Percentiles rank a stretch among this genome's conserved stretches.
Conservation (phyloP, 306 rosid genomes). For the Castanea sativa region DNA sequence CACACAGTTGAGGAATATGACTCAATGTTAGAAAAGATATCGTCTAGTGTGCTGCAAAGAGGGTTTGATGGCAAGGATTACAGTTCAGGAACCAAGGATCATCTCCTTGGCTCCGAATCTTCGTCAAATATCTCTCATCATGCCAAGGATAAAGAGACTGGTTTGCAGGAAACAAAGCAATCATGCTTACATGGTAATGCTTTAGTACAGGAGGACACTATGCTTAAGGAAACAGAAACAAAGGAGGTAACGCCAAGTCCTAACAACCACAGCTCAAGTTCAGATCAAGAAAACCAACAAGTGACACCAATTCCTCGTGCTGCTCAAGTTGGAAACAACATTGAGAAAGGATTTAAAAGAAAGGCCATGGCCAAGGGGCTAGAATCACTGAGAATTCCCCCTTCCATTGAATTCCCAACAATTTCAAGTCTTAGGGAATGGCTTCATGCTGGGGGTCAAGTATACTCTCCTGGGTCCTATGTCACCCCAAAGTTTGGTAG, state of each 20-base stretch:
- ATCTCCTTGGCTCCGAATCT: slow-evolving; percentile 14
- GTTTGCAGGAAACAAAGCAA: slow-evolving; percentile 17
- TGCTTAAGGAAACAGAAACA: slow-evolving; percentile 6
- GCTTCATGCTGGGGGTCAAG: slow-evolving; percentile 27
- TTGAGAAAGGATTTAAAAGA: slow-evolving; percentile 40
- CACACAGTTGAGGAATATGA: slow-evolving; percentile 57
- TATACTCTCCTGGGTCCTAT: slow-evolving; percentile 42
- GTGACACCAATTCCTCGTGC: slow-evolving; percentile 7
- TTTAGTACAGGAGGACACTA: slow-evolving; percentile 8
- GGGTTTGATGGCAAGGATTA: slow-evolving; percentile 19
- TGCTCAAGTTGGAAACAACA: neutral
- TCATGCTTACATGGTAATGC: neutral
- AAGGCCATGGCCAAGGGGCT: slow-evolving; percentile 39
- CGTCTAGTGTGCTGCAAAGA: slow-evolving; percentile 12
- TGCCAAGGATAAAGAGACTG: slow-evolving; percentile 18
- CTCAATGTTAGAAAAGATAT: slow-evolving; percentile 22
- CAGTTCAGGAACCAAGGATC: slow-evolving; percentile 15
- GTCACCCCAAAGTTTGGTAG: slow-evolving; percentile 53
- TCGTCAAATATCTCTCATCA: slow-evolving; percentile 4
- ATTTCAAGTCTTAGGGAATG: slow-evolving; percentile 42
- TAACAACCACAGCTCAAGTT: slow-evolving; percentile 10
- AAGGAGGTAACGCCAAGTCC: neutral
- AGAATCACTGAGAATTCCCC: slow-evolving; percentile 42
- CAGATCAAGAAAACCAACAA: slow-evolving; percentile 13
- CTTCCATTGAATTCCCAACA: slow-evolving; percentile 28